Percentiles rank a stretch among this genome's conserved stretches.
Conservation (phyloP, 2,329 filamentous ascomycete species). For the Cercospora canescens region DNA sequence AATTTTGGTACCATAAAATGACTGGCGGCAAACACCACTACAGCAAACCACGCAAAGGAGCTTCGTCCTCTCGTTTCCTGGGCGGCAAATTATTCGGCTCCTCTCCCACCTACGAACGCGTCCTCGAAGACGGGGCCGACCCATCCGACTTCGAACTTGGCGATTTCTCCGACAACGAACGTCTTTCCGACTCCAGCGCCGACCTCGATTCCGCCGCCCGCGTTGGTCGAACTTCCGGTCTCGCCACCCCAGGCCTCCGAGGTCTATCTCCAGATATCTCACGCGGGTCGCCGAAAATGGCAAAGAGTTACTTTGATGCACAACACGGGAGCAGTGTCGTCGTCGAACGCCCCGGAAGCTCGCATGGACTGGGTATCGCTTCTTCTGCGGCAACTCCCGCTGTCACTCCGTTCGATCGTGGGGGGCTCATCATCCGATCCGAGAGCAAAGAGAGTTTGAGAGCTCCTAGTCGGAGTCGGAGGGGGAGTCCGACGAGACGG, state of each 20-base stretch:
- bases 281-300: constrained; percentile 28
- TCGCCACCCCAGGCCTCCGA: constrained; percentile 59
- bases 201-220: constrained; percentile 44
- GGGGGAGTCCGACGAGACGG: constrained; percentile 51
- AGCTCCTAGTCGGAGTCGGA: constrained; percentile 51
- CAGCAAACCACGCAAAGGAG: neutral
- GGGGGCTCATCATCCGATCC: constrained; percentile 75
- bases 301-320: constrained; percentile 48
- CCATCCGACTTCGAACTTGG: constrained; percentile 75
- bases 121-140: constrained; percentile 75
- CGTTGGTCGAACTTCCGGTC: constrained; percentile 62
- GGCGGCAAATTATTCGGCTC: constrained; percentile 65
- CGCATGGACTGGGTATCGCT: constrained; percentile 27
- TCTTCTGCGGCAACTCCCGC: constrained; percentile 11
- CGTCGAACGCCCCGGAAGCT: constrained; percentile 25
- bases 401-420: constrained; percentile 56
- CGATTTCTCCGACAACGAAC: constrained; percentile 60
- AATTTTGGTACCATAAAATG: constrained; percentile 57
- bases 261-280: constrained; percentile 34
- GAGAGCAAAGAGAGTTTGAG: constrained; percentile 81
- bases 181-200: constrained; percentile 21
- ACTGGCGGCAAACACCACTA: constrained; percentile 47
- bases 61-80: constrained; percentile 15
- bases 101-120: constrained; percentile 68
- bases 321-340: constrained; percentile 20